phyloP scores from a whole-genome alignment of 495 filamentous ascomycete species.

The Penicillium goetzii region DNA sequence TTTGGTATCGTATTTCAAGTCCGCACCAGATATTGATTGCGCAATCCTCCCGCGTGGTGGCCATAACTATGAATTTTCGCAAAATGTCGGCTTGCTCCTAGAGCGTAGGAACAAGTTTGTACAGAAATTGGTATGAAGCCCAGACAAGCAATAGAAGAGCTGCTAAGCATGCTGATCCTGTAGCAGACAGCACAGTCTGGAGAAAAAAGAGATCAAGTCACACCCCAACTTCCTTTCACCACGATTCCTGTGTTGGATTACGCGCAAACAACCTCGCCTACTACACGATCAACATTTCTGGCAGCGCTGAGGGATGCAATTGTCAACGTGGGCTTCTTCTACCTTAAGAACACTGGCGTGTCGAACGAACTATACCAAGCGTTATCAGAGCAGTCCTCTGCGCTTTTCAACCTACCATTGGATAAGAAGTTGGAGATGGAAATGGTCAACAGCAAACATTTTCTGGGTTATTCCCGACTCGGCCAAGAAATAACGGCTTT shows the following conservation, averaged over 20 bases:
- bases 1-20: background rate
- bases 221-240: background rate
- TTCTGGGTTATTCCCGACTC: constrained; percentile 56
- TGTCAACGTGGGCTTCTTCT: constrained; percentile 70
- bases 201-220: background rate
- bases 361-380: constrained; percentile 63
- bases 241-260: constrained; percentile 6
- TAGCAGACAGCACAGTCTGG: background rate
- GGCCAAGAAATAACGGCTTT: constrained; percentile 53
- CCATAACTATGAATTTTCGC: constrained; percentile 9
- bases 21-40: background rate
- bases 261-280: background rate
- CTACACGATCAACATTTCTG: background rate
- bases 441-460: constrained; percentile 80
- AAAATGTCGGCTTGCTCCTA: background rate
- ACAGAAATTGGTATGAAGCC: background rate
- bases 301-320: background rate
- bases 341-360: constrained; percentile 84
- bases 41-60: background rate
- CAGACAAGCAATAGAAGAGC: background rate
- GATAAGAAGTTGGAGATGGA: constrained; percentile 87
- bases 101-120: background rate
- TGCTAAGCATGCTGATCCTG: background rate
- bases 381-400: constrained; percentile 70
- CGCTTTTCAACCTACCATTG: constrained; percentile 79